phyloP scores from a whole-genome alignment of 345 rosid genomes.

The Toxicodendron radicans region DNA sequence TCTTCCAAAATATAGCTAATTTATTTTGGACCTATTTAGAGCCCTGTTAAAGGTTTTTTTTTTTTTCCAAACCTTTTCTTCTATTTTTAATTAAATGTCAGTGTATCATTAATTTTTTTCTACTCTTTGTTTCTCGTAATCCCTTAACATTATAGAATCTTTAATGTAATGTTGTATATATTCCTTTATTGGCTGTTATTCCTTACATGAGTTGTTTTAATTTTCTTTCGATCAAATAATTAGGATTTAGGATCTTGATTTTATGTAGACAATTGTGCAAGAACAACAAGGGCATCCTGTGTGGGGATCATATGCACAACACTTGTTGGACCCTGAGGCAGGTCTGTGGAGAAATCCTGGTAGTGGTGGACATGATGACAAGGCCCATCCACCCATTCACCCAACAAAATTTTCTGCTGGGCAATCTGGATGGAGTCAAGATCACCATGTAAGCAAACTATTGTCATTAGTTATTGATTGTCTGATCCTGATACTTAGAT shows the following conservation, averaged over 20 bases:
- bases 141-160: neutral
- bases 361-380: constrained; percentile 96
- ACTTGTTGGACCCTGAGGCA: constrained; percentile 66
- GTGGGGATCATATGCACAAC: constrained; percentile 93
- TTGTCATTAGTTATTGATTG: neutral
- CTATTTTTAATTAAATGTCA: neutral
- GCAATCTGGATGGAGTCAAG: constrained; percentile 81
- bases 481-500: neutral
- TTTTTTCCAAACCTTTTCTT: neutral
- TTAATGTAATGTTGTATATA: neutral
- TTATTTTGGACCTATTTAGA: neutral
- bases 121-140: neutral
- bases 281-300: constrained; percentile 83
- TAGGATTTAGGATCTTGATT: constrained; percentile 27
- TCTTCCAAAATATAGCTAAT: neutral
- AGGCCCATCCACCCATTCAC: constrained; percentile 99
- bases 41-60: neutral
- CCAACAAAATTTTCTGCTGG: constrained; percentile 94
- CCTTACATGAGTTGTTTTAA: constrained; percentile 11
- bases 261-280: constrained; percentile 69
- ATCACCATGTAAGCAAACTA: constrained; percentile 66
- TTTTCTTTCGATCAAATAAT: constrained; percentile 14
- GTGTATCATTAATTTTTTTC: neutral
- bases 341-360: constrained; percentile 96
- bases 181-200: neutral